Evolutionary conservation across 1,139 yeast genomes (phyloP), one percentile per base, ranked within the genome.

Genomic region (Candida tropicalis): DNA sequence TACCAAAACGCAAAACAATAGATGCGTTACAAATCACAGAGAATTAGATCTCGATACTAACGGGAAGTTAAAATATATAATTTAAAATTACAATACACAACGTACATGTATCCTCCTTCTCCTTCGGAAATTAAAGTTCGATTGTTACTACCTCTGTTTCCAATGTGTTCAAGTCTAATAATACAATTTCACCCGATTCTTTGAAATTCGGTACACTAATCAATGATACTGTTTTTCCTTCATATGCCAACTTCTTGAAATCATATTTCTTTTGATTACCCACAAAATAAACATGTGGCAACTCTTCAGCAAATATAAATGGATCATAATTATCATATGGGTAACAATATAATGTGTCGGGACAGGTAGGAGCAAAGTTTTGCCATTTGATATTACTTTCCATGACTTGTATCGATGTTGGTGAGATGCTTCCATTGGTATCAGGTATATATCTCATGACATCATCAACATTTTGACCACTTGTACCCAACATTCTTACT

Each of bases 291-390:
- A 91, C 82, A 58, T 89, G 93, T 0, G 99, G 99, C 16, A 87
- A 78, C 55, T 85, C 87, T 5, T 68, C 68, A 10, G 43, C 46
- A 26, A 93, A 59, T 3, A 88, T 75, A 62, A 93, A 90, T 2
- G 98, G 98, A 62, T 95, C 99, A 4, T 59, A 56, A 35, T 83
- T 79, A n/a, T 79, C 76, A 57, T 75, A 91, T 0, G 99, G 98
- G 55, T 89, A 90, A 51, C 96, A 84, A 70, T 87, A 87, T 35
- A 93, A 67, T 0, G 99, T 95, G 57, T 93, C 99, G 0, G 99
- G 99, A 1, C 97, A 96, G 0, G 98, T 90, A 2, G 99, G 99
- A 0, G 89, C 84, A 29, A 88, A 71, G 55, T 88, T 88, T 53
- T 89, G 93, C 96, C 97, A 93, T 42, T 72, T 67, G 32, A 95